phyloP scores from a whole-genome alignment of 2,329 filamentous ascomycete genomes.

The Penicillium sumatraense region DNA sequence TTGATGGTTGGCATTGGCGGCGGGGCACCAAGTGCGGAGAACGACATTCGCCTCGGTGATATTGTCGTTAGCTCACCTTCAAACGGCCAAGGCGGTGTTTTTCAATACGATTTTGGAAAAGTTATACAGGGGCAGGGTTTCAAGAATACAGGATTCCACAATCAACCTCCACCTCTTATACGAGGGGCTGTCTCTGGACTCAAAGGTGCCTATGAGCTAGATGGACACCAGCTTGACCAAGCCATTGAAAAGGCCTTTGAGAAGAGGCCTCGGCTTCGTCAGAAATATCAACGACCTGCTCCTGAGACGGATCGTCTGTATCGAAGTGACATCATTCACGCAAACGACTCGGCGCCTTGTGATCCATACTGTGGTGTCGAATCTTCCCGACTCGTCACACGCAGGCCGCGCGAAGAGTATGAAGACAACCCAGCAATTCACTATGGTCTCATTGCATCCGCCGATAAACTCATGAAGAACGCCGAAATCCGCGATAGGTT shows the following conservation, averaged over 20 bases:
- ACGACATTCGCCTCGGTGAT: constrained; percentile 34
- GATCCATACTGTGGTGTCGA: background rate
- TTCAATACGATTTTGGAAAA: constrained; percentile 28
- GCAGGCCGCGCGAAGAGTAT: background rate
- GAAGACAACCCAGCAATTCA: background rate
- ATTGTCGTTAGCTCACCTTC: constrained; percentile 7
- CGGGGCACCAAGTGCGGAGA: constrained; percentile 27
- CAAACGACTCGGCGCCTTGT: background rate
- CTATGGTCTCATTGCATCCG: constrained; percentile 1
- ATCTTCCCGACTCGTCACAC: background rate
- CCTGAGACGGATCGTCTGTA: constrained; percentile 10
- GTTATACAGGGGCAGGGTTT: constrained; percentile 19
- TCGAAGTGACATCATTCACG: background rate
- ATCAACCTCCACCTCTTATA: constrained; percentile 21
- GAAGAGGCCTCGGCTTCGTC: background rate
- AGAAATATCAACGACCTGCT: constrained; percentile 18
- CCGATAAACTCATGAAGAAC: background rate
- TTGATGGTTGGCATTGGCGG: constrained; percentile 53
- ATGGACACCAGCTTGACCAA: constrained; percentile 8
- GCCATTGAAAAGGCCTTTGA: background rate
- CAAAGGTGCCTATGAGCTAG: constrained; percentile 10
- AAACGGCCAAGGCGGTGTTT: constrained; percentile 14
- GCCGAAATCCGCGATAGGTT: background rate
- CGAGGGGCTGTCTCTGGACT: constrained; percentile 16
- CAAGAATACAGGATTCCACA: constrained; percentile 17